These are phyloP conservation scores for Dissophora ornata DNA, from an alignment of 192 early-diverging fungal species.

Conservation along the genomic window DNA sequence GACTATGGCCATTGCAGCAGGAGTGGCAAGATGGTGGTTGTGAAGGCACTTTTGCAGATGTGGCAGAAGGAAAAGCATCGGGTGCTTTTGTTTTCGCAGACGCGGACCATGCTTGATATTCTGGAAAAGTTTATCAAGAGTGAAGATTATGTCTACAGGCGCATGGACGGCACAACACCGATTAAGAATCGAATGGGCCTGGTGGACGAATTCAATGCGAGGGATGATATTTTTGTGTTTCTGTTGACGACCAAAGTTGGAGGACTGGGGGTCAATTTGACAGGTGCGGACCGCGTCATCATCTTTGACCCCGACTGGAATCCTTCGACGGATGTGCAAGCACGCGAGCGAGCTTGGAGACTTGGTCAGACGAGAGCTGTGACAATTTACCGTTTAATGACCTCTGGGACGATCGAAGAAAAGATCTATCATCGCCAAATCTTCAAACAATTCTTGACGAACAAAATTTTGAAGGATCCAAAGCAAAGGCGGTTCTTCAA, in stretches of 20 bases:
- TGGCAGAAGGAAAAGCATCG: slow-evolving; percentile 89
- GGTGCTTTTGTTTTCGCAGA: slow-evolving; percentile 94
- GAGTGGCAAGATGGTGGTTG: slow-evolving; percentile 93
- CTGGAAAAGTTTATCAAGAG: slow-evolving; percentile 78
- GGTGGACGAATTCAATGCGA: slow-evolving; percentile 87
- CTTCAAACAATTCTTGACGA: slow-evolving; percentile 97
- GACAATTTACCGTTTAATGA: slow-evolving; percentile 96
- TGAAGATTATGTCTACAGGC: slow-evolving; percentile 72
- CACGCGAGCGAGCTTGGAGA: slow-evolving; percentile 95
- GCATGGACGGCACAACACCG: slow-evolving; percentile 97
- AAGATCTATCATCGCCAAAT: slow-evolving; percentile 98
- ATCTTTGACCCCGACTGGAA: slow-evolving; percentile 99
- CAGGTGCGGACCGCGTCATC: slow-evolving; percentile 92
- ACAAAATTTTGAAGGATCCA: slow-evolving; percentile 94
- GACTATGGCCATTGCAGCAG: slow-evolving; percentile 72
- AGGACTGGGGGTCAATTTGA: slow-evolving; percentile 95
- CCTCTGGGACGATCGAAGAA: slow-evolving; percentile 92
- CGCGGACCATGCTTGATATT: slow-evolving; percentile 95
- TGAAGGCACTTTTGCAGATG: slow-evolving; percentile 82
- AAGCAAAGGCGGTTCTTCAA: slow-evolving; percentile 92
- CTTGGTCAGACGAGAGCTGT: slow-evolving; percentile 90
- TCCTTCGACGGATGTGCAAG: slow-evolving; percentile 95
- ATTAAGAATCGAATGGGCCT: slow-evolving; percentile 85
- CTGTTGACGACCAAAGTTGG: slow-evolving; percentile 98
- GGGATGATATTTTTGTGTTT: slow-evolving; percentile 82